Base-by-base conservation (phyloP, 2,329 filamentous ascomycete species). In the Hypoxylon sp. region DNA sequence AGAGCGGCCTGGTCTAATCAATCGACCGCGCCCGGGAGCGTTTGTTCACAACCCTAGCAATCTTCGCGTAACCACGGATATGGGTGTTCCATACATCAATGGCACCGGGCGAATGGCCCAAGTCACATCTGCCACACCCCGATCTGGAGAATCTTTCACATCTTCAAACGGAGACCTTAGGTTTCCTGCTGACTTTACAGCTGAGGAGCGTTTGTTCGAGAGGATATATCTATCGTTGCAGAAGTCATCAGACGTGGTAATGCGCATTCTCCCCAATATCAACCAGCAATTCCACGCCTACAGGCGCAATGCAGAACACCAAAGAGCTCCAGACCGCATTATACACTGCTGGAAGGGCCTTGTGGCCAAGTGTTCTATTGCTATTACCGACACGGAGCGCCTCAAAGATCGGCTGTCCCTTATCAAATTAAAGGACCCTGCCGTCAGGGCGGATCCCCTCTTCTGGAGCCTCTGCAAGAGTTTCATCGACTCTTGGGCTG, bases 351-450 rank as follows among this genome's bases (percentile, higher is more conserved):
- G 92, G 90, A 89, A 85, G 58, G 82, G 84, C 1, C 84, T 97
- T 47, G 89, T 95, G 55, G 84, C 88, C 48, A 91, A 90, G 74
- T 94, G 91, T 74, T 87, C 86, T 45, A 82, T 87, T 11, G 89
- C 91, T 16, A 85, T 94, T 43, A 87, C 91, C 61, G 89, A 92
- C 71, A 92, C 92, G 1, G 89, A 94, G 73, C 84, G 87, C 9
- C 83, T 97, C 27, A 90, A 91, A 73, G 83, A 83, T 39, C 87
- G 90, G n/a, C 81, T 97, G 9, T 92, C 90, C 2, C 85, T 86
- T 48, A 92, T 97, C 81, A 94, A 94, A 76, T 83, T 97, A 9
- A 96, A 95, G 76, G 94, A 97, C 72, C 91, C 92, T 6, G 90
- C 88, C 9, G 86, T 92, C 53, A 86, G 93, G 57, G 88, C 84